These are phyloP conservation scores for Arthrinium phaeospermum DNA, from an alignment of 2,329 filamentous ascomycete species.

Conservation along the genomic window DNA sequence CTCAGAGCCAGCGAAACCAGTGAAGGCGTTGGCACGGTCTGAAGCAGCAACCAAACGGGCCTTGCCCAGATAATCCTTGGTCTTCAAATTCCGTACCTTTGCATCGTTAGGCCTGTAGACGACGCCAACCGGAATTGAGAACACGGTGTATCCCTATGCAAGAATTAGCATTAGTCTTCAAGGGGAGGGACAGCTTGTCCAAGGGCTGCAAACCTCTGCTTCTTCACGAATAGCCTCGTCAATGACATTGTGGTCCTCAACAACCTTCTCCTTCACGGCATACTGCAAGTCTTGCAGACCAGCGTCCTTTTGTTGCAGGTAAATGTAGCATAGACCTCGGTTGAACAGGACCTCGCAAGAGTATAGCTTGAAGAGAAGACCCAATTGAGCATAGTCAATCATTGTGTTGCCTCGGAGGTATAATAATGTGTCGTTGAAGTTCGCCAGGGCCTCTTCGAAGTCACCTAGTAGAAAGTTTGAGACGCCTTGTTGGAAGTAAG, in stretches of 20 bases:
- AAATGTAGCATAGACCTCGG: conserved; percentile 95
- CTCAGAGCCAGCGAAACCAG: conserved; percentile 79
- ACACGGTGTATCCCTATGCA: conserved; percentile 89
- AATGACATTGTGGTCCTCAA: conserved; percentile 96
- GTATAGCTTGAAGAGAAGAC: conserved; percentile 93
- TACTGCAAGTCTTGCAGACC: conserved; percentile 91
- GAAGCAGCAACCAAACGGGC: conserved; percentile 90
- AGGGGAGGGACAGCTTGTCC: not conserved
- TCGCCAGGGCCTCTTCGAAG: conserved; percentile 94
- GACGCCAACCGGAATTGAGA: conserved; percentile 95
- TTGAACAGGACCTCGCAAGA: conserved; percentile 99
- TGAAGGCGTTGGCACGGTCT: conserved; percentile 80
- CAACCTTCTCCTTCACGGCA: conserved; percentile 94
- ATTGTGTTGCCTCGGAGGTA: conserved; percentile 95
- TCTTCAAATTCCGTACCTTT: conserved; percentile 97
- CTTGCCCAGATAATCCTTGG: conserved; percentile 96
- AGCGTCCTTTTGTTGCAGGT: conserved; percentile 87
- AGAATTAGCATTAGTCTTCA: conserved; percentile 34
- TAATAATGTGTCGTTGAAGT: conserved; percentile 97
- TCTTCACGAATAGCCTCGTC: conserved; percentile 94
- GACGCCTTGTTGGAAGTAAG: conserved; percentile 97
- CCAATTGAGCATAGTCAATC: conserved; percentile 97
- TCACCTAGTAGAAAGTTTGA: conserved; percentile 97
- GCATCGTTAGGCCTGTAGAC: conserved; percentile 95
- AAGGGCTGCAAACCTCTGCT: conserved; percentile 70